Conservation (phyloP, 345 rosid genomes). For the Eucalyptus erythrocorys region DNA sequence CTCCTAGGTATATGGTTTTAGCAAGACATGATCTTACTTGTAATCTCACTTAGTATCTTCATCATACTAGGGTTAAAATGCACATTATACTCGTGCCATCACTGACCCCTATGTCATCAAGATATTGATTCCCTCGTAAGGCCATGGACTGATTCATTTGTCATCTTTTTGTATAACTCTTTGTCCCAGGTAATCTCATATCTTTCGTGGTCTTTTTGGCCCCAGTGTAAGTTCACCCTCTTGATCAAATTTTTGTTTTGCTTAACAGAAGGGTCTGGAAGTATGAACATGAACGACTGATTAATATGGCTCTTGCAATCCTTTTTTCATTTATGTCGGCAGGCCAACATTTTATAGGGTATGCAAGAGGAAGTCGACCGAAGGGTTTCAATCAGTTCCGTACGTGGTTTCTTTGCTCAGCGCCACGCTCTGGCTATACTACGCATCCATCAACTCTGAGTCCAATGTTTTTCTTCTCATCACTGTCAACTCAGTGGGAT, state of each 20-base stretch:
- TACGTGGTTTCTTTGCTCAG: constrained; percentile 40
- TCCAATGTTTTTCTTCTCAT: constrained; percentile 47
- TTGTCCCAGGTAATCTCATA: constrained; percentile 39
- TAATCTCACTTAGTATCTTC: neutral
- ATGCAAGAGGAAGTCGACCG: constrained; percentile 42
- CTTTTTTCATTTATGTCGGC: neutral
- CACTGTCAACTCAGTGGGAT: constrained; percentile 82
- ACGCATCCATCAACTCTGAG: constrained; percentile 26
- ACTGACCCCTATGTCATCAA: neutral
- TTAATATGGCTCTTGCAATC: neutral
- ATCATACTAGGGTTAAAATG: too few relatives aligned
- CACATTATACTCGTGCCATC: neutral
- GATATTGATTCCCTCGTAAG: neutral
- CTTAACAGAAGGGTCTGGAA: neutral
- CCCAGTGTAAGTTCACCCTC: constrained; percentile 41
- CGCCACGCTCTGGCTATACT: constrained; percentile 54
- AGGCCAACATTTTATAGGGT: constrained; percentile 55
- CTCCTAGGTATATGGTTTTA: constrained; percentile 6
- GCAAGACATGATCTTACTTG: neutral
- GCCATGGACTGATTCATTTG: neutral
- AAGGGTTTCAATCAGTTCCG: constrained; percentile 57
- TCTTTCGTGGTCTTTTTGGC: constrained; percentile 51
- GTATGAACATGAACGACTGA: neutral
- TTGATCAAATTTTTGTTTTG: neutral
- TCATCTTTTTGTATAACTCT: neutral